Evolutionary conservation across 306 rosid species (phyloP).

Genomic region (Lathyrus oleraceus): DNA sequence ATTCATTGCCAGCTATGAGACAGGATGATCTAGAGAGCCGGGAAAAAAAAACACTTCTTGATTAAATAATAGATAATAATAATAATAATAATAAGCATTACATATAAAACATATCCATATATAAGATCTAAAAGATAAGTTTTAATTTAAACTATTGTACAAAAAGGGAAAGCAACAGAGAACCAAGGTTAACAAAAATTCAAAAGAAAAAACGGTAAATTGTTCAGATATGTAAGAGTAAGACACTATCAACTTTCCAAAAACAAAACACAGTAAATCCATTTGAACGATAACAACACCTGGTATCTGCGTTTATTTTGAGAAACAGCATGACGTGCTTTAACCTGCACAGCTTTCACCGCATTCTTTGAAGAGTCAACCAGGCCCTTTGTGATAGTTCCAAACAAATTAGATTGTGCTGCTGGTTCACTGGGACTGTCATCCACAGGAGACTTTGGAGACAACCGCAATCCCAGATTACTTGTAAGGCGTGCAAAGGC

Average conservation of each 20-base stretch:
- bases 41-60: background rate
- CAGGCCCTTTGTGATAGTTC: slow-evolving; percentile 75
- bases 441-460: slow-evolving; percentile 71
- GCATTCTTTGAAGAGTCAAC: slow-evolving; percentile 92
- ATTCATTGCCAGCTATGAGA: slow-evolving; percentile 18
- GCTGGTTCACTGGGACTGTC: slow-evolving; percentile 56
- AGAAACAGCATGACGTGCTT: slow-evolving; percentile 95
- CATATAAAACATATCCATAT: background rate
- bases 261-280: slow-evolving; percentile 21
- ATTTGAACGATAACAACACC: slow-evolving; percentile 49
- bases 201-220: slow-evolving; percentile 8
- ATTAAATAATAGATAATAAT: background rate
- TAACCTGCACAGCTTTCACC: slow-evolving; percentile 97
- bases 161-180: background rate
- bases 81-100: background rate
- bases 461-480: slow-evolving; percentile 76
- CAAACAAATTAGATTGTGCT: slow-evolving; percentile 74
- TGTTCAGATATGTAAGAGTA: slow-evolving; percentile 10
- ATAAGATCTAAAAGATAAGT: slow-evolving; percentile 12
- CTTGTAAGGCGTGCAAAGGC: slow-evolving; percentile 84
- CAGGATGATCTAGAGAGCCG: slow-evolving; percentile 12
- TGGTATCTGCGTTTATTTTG: slow-evolving; percentile 98
- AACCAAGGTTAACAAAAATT: slow-evolving; percentile 1
- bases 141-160: background rate
- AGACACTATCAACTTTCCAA: background rate